Conservation (phyloP, 2,329 filamentous ascomycete genomes). For the Hypoxylon sp. region DNA sequence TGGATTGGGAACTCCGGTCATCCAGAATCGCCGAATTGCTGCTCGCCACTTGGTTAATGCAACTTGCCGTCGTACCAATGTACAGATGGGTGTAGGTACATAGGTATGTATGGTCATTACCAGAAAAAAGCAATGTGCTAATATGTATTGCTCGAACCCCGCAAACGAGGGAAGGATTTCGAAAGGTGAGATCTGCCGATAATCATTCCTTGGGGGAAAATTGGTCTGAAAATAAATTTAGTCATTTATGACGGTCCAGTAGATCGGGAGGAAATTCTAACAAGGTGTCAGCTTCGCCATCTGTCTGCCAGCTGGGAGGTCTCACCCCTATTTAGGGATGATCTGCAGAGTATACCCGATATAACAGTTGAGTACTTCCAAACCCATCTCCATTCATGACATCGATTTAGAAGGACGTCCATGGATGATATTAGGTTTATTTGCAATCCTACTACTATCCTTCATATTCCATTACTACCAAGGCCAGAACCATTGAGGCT, state of each 20-base stretch:
- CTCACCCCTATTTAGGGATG: background rate
- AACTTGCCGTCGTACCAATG: slow-evolving; percentile 3
- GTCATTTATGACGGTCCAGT: slow-evolving; percentile 19
- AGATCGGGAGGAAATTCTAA: slow-evolving; percentile 13
- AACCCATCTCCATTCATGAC: background rate
- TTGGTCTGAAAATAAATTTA: slow-evolving; percentile 26
- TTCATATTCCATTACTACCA: too few species aligned
- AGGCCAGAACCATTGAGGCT: background rate
- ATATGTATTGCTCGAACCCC: slow-evolving; percentile 12
- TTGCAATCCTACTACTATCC: too few species aligned
- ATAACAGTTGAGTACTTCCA: slow-evolving; percentile 6
- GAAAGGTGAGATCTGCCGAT: slow-evolving; percentile 27
- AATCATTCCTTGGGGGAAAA: slow-evolving; percentile 23
- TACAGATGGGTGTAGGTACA: slow-evolving; percentile 11
- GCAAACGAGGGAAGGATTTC: slow-evolving; percentile 30
- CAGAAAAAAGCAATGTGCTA: background rate
- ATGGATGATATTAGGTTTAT: too few species aligned
- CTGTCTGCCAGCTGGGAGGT: background rate
- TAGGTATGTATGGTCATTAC: background rate
- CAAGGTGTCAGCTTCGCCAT: slow-evolving; percentile 10
- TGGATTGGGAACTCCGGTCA: slow-evolving; percentile 10
- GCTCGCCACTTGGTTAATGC: slow-evolving; percentile 19
- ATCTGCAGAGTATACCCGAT: background rate
- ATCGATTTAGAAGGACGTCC: too few species aligned
- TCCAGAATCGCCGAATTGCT: slow-evolving; percentile 2